Evolutionary conservation across 805 yeast species (phyloP).

Genomic region (Saccharomycopsis schoenii): DNA sequence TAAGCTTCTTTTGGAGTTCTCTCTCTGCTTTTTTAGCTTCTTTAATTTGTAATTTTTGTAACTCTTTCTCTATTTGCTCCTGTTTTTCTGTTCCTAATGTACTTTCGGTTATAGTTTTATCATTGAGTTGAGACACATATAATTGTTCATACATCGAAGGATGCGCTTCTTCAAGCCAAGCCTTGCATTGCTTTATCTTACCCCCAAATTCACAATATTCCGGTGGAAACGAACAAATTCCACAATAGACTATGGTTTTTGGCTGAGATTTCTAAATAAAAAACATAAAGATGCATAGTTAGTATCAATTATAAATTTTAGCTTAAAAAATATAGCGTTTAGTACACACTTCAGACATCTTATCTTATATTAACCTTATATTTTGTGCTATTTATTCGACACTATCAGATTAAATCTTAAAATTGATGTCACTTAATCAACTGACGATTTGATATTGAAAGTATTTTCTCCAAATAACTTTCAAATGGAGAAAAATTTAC

Average conservation of each 20-base stretch:
- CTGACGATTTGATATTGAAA: no score
- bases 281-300: background rate
- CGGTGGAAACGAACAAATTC: slow-evolving; percentile 74
- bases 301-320: background rate
- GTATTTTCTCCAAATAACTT: no score
- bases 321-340: no score
- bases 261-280: slow-evolving; percentile 20
- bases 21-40: slow-evolving; percentile 80
- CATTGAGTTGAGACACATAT: slow-evolving; percentile 51
- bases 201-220: slow-evolving; percentile 91
- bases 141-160: slow-evolving; percentile 45
- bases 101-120: slow-evolving; percentile 31
- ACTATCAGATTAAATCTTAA: no score
- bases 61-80: slow-evolving; percentile 69
- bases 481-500: no score
- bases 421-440: no score
- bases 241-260: slow-evolving; percentile 54
- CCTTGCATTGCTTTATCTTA: slow-evolving; percentile 68
- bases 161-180: slow-evolving; percentile 61
- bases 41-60: slow-evolving; percentile 76
- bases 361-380: no score
- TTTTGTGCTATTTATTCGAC: no score
- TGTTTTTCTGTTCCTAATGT: slow-evolving; percentile 66
- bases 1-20: slow-evolving; percentile 65
- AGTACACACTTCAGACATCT: background rate